These are phyloP conservation scores for Hanseniaspora sp. DNA, from an alignment of 1,139 yeast genomes.

Conservation along the genomic window DNA sequence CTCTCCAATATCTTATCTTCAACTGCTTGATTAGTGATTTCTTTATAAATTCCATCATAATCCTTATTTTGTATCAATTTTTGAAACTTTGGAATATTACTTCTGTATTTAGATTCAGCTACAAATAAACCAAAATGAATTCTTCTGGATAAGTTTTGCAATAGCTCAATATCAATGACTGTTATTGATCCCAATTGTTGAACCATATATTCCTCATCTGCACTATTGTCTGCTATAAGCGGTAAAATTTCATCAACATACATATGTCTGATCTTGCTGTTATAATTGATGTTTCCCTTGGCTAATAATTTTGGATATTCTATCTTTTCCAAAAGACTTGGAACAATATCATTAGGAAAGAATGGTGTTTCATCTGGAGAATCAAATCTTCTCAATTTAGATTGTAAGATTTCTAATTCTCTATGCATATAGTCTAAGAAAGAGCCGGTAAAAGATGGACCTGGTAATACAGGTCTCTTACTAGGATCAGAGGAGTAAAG, in stretches of 20 bases:
- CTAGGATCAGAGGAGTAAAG: conserved; percentile 48
- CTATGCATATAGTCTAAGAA: conserved; percentile 77
- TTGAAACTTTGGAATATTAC: conserved; percentile 54
- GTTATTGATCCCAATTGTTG: conserved; percentile 88
- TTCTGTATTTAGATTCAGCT: conserved; percentile 81
- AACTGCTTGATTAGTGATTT: conserved; percentile 78
- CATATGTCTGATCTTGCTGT: conserved; percentile 50
- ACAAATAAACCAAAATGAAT: conserved; percentile 96
- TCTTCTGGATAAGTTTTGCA: conserved; percentile 84
- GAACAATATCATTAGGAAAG: conserved; percentile 55
- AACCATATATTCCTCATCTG: conserved; percentile 46
- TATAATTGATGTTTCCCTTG: conserved; percentile 65
- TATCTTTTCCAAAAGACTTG: conserved; percentile 66
- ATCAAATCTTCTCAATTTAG: conserved; percentile 79
- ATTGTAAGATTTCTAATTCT: conserved; percentile 67
- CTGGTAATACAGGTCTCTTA: conserved; percentile 37
- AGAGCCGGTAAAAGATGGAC: conserved; percentile 50
- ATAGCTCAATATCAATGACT: conserved; percentile 68
- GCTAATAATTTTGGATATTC: conserved; percentile 74
- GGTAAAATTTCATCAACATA: conserved; percentile 70
- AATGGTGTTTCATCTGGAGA: conserved; percentile 95
- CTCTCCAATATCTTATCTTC: conserved; percentile 75
- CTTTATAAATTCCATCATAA: conserved; percentile 58
- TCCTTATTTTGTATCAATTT: conserved; percentile 57
- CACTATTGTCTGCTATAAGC: conserved; percentile 50